Evolutionary conservation across 148 eudicot genomes (phyloP), one percentile per base, ranked within the genome.

Genomic region (Fagopyrum homotropicum): DNA sequence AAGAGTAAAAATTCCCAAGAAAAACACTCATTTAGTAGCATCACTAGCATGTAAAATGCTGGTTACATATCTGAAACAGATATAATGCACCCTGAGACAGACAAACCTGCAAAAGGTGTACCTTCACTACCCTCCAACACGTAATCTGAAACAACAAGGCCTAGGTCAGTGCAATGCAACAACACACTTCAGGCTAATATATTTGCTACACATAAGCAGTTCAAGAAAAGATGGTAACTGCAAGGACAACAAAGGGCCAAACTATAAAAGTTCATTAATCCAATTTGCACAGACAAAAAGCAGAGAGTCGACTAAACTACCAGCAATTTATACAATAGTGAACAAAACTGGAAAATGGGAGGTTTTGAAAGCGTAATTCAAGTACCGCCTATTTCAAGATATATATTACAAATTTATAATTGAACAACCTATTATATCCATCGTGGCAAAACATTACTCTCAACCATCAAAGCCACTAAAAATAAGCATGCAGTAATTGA

Each of bases 41-140:
- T 57, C 8, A 8, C 17, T 17, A 19, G n/a, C 2, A 9, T 57
- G 30, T 57, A 29, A 57, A 22, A 19, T 17, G 4, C 17, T 57
- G 2, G 63, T 54, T 54, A 4, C 15, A 54, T 19, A 54, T 6
- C 15, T 54, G 59, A 14, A 54, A 54, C 19, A 54, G n/a, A 16
- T 54, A 16, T 14, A 14, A 19, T 51, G 55, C 17, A 54, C 17
- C 6, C 59, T 54, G 59, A 54, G 59, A 70, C 40, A 16, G 35
- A 86, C 86, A 59, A 83, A 94, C 98, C 98, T 91, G 98, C 93
- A 82, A 94, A 94, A 45, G 98, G 97, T 43, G 98, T 94, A 79
- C 93, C 98, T 78, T 91, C 88, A 79, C 98, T 94, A 77, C 98
- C 97, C 81, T 94, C 95, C 79, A 94, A 82, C 69, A 94, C 97